Percentiles rank a stretch among this genome's conserved stretches.
Conservation (phyloP, 495 filamentous ascomycete species). For the Sabuloglossum arenarium region DNA sequence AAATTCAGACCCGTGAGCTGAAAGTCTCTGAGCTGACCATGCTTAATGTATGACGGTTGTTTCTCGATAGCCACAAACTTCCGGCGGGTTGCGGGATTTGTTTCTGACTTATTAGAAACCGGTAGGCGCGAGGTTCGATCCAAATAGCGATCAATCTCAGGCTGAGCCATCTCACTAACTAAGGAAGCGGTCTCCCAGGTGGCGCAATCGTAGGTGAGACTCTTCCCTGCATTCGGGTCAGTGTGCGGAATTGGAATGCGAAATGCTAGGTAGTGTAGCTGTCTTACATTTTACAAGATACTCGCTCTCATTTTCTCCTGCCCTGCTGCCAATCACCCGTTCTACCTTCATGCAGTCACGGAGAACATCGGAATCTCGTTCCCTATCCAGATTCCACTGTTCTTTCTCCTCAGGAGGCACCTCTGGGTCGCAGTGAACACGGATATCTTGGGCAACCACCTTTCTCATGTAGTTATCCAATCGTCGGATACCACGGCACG, state of each 20-base stretch:
- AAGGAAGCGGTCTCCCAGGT: slow-evolving; percentile 79
- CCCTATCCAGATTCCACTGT: slow-evolving; percentile 74
- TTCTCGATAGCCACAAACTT: slow-evolving; percentile 49
- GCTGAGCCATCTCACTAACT: slow-evolving; percentile 55
- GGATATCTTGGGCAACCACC: slow-evolving; percentile 50
- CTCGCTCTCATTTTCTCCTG: slow-evolving; percentile 54
- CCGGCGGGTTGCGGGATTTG: slow-evolving; percentile 49
- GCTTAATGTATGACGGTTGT: slow-evolving; percentile 68
- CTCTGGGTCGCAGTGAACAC: slow-evolving; percentile 44
- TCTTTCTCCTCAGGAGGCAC: slow-evolving; percentile 72
- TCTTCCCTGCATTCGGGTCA: slow-evolving; percentile 31
- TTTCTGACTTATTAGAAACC: slow-evolving; percentile 51
- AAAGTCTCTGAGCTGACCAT: slow-evolving; percentile 78
- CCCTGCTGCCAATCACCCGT: slow-evolving; percentile 63
- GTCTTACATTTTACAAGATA: slow-evolving; percentile 78
- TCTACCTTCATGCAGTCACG: slow-evolving; percentile 79
- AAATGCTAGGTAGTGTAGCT: not conserved
- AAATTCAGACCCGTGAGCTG: slow-evolving; percentile 90
- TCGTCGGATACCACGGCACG: slow-evolving; percentile 56
- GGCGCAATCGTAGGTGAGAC: slow-evolving; percentile 71
- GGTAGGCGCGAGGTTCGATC: slow-evolving; percentile 58
- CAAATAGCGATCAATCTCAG: slow-evolving; percentile 75
- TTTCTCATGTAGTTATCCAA: slow-evolving; percentile 89
- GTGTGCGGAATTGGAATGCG: slow-evolving; percentile 6
- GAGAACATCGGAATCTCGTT: slow-evolving; percentile 63